Evolutionary conservation across 768 basidiomycete genomes (phyloP).

Genomic region (Rhizopogon roseolus): DNA sequence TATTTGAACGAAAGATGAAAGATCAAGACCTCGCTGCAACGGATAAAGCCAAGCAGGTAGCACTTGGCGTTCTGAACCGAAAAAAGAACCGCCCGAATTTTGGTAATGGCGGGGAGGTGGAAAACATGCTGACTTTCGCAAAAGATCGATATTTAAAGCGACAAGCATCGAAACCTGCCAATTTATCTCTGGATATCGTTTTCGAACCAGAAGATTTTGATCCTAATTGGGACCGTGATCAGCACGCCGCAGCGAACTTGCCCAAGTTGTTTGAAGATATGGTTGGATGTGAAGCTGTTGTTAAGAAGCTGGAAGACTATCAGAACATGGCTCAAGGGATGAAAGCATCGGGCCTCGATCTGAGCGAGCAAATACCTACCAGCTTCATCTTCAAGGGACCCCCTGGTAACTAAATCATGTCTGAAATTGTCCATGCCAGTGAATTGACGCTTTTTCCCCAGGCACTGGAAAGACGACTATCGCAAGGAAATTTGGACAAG

Average conservation of each 20-base stretch:
- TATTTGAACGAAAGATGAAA: slow-evolving; percentile 53
- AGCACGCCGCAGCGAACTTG: slow-evolving; percentile 46
- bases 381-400: slow-evolving; percentile 71
- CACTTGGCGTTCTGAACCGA: slow-evolving; percentile 39
- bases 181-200: slow-evolving; percentile 14
- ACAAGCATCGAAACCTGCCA: slow-evolving; percentile 18
- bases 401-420: slow-evolving; percentile 40
- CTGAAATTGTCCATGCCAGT: background rate
- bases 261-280: slow-evolving; percentile 56
- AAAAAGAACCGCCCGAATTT: slow-evolving; percentile 49
- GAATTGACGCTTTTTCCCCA: slow-evolving; percentile 12
- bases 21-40: slow-evolving; percentile 55
- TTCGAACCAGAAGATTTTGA: slow-evolving; percentile 56
- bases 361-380: slow-evolving; percentile 51
- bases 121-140: slow-evolving; percentile 50
- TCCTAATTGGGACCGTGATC: slow-evolving; percentile 47
- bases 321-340: slow-evolving; percentile 44
- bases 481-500: slow-evolving; percentile 57
- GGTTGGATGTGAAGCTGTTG: slow-evolving; percentile 52
- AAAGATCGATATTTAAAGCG: slow-evolving; percentile 46
- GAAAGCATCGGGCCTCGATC: slow-evolving; percentile 37
- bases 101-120: slow-evolving; percentile 62
- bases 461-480: slow-evolving; percentile 64
- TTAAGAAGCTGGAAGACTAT: slow-evolving; percentile 44
- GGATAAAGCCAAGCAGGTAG: slow-evolving; percentile 49